These are phyloP conservation scores for Stephania cephalantha DNA, from an alignment of 164 flowering plant species.

Conservation along the genomic window DNA sequence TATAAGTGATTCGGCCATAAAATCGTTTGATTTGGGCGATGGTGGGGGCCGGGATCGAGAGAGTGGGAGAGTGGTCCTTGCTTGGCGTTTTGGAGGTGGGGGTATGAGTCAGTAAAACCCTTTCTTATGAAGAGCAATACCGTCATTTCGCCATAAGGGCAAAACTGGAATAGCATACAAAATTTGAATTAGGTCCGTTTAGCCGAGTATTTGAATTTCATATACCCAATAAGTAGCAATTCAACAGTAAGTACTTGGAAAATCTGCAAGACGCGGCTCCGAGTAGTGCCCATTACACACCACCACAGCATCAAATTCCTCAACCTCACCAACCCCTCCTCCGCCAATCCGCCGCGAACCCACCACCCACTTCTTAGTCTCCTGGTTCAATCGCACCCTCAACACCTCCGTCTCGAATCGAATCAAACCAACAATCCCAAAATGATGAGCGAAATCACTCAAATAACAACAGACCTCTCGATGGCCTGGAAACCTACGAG, in stretches of 20 bases:
- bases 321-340: constrained; percentile 16
- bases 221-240: too few species aligned
- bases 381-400: constrained; percentile 35
- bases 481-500: constrained; percentile 63
- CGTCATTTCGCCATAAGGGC: too few species aligned
- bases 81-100: too few species aligned
- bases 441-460: constrained; percentile 48
- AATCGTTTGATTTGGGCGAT: too few species aligned
- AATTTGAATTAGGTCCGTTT: too few species aligned
- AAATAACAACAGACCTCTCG: constrained; percentile 55
- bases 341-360: constrained; percentile 19
- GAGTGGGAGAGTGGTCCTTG: too few species aligned
- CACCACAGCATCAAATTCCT: constrained; percentile 48
- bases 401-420: constrained; percentile 61
- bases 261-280: constrained; percentile 47
- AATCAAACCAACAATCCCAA: constrained; percentile 41
- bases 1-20: too few species aligned
- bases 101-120: too few species aligned
- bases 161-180: too few species aligned
- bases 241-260: constrained; percentile 27
- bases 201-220: too few species aligned
- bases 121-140: too few species aligned
- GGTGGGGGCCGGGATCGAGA: too few species aligned
- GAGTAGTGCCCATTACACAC: constrained; percentile 50
- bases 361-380: constrained; percentile 51